Conservation (phyloP, 805 yeast genomes). For the Babjeviella inositovora region DNA sequence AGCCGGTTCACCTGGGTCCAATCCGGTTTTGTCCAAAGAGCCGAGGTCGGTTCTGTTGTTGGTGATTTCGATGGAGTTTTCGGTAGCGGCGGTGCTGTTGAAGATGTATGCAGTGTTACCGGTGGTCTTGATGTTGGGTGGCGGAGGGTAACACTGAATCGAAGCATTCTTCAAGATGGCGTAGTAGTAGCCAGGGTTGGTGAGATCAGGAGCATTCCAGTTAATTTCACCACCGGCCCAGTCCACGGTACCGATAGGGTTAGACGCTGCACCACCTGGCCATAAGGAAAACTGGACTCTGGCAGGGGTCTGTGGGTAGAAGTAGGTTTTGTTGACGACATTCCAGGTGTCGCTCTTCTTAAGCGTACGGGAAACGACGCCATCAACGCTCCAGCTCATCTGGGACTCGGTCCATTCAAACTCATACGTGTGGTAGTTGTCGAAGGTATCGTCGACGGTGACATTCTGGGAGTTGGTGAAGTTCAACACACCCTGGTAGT, state of each 20-base stretch:
- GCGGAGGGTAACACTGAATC: constrained; percentile 62
- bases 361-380: constrained; percentile 47
- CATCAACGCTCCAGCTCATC: constrained; percentile 62
- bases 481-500: constrained; percentile 58
- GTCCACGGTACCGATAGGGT: constrained; percentile 46
- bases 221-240: constrained; percentile 85
- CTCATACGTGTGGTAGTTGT: constrained; percentile 57
- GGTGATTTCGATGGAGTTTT: constrained; percentile 39
- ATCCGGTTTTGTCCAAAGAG: constrained; percentile 48
- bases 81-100: constrained; percentile 29
- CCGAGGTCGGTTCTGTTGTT: constrained; percentile 47
- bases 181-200: constrained; percentile 69
- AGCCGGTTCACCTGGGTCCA: constrained; percentile 38
- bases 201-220: constrained; percentile 68
- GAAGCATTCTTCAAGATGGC: constrained; percentile 43
- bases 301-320: constrained; percentile 63
- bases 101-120: constrained; percentile 38
- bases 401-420: constrained; percentile 72
- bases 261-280: constrained; percentile 54
- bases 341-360: constrained; percentile 44
- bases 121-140: constrained; percentile 26
- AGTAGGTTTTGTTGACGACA: constrained; percentile 36
- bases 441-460: constrained; percentile 35
- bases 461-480: constrained; percentile 39
- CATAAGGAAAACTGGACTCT: constrained; percentile 59